Conservation (phyloP, 2,329 filamentous ascomycete genomes). For the Seiridium cupressi region DNA sequence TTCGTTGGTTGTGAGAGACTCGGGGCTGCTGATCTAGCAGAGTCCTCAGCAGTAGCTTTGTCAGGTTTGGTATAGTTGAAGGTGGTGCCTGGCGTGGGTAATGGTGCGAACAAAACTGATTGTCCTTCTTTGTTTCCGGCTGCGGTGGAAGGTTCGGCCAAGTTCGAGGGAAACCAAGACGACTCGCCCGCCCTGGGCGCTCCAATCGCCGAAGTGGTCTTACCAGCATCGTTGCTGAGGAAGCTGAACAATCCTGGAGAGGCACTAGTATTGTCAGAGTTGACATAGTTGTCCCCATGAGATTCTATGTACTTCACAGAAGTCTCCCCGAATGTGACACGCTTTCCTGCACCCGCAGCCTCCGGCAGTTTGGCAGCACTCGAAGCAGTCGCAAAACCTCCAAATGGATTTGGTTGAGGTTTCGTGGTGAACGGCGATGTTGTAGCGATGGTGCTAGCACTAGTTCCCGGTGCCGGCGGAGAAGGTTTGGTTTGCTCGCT, state of each 20-base stretch:
- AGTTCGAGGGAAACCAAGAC: slow-evolving; percentile 9
- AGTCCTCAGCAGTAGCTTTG: not conserved
- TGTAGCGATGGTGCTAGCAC: not conserved
- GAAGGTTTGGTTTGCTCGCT: not conserved
- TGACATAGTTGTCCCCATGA: not conserved
- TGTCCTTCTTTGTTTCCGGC: slow-evolving; percentile 9
- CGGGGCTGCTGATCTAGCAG: not conserved
- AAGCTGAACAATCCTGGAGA: slow-evolving; percentile 12
- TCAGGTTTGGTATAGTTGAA: slow-evolving; percentile 2
- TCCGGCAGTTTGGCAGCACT: not conserved
- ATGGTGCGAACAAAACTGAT: slow-evolving; percentile 5
- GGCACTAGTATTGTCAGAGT: not conserved
- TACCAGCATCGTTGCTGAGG: slow-evolving; percentile 7
- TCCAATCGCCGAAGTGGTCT: not conserved
- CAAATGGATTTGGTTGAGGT: not conserved
- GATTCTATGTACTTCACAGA: slow-evolving; percentile 4
- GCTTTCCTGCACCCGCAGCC: slow-evolving; percentile 9
- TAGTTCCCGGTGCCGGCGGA: not conserved
- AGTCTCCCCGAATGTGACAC: slow-evolving; percentile 14
- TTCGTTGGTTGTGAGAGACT: not conserved
- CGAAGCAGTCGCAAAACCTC: not conserved
- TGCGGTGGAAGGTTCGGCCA: not conserved
- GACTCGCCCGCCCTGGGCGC: not conserved
- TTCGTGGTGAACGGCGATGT: not conserved
- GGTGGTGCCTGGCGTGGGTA: slow-evolving; percentile 1